Base-by-base conservation (phyloP, 495 filamentous ascomycete species). In the Physcia stellaris region DNA sequence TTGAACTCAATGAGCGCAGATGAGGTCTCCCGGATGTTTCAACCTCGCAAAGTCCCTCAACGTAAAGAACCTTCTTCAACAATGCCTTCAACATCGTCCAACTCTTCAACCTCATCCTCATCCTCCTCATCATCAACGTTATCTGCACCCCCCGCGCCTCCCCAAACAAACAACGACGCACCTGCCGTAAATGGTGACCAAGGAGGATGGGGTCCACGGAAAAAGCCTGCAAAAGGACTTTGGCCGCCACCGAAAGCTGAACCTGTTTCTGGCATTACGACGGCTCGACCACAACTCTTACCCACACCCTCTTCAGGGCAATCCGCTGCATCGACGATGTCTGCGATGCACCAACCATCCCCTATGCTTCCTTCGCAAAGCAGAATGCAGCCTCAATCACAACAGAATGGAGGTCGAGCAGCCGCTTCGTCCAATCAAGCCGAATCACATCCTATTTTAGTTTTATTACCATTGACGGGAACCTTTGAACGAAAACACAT, bases 401-500 rank as follows among this genome's bases (percentile, higher is more conserved):
- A 79, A 53, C 59, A 69, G 46, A 84, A 83, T 68, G 77, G 78
- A 33, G 58, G 64, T 15, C 64, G 79, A 41, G 65, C 74, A 15
- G 62, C 66, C 36, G 56, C 59, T 32, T 66, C 71, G n/a, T 58
- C 63, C 41, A 50, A 62, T 23, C 69, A 68, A 39, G 50, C 66
- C 4, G 79, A 79, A 3, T 66, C 68, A 13, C 74, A 78, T 24
- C 85, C 82, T 2, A 76, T 93, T 13, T 68, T 96, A 21, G 79
- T 79, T 35, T 66, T 98, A 6, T 60, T 83, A 6, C 90, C 90
- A 3, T 66, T 95, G 45, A 98, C 95, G 42, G 81, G 81, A 27
- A 96, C 88, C 3, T 98, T 98, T 53, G 90, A 96, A 50, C 77
- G 85, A 47, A 98, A 98, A 58, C 86, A 87, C 13, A 96, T 98